Evolutionary conservation across 2,329 filamentous ascomycete genomes (phyloP).

Genomic region (Ramichloridium luteum): DNA sequence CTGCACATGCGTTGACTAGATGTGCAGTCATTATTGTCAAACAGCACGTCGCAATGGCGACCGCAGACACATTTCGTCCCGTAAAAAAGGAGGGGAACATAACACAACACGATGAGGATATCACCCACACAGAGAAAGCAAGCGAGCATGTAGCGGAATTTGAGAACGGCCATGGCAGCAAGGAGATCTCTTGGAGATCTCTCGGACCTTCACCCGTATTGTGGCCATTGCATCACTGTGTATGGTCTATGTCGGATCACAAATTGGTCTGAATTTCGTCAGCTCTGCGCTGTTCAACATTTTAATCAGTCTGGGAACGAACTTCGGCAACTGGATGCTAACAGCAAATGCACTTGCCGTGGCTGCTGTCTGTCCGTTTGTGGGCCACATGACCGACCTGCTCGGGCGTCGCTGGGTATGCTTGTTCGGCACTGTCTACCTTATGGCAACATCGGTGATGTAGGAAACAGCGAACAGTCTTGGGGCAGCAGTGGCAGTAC

Average conservation of each 20-base stretch:
- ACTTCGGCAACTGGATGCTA: slow-evolving; percentile 14
- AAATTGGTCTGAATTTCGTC: slow-evolving; percentile 16
- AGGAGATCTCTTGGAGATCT: background rate
- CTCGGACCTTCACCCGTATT: slow-evolving; percentile 14
- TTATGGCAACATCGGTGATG: slow-evolving; percentile 11
- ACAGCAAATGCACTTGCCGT: slow-evolving; percentile 15
- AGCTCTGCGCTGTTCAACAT: slow-evolving; percentile 11
- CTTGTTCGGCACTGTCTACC: slow-evolving; percentile 10
- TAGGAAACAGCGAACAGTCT: slow-evolving; percentile 11
- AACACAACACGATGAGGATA: too few species aligned
- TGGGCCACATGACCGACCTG: slow-evolving; percentile 15
- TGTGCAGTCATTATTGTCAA: too few species aligned
- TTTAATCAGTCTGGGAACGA: slow-evolving; percentile 9
- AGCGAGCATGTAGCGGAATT: too few species aligned
- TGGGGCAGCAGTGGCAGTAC: slow-evolving; percentile 10
- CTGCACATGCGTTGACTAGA: too few species aligned
- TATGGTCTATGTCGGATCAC: slow-evolving; percentile 14
- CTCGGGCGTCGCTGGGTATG: slow-evolving; percentile 12
- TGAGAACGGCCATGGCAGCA: background rate
- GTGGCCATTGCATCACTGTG: slow-evolving; percentile 13
- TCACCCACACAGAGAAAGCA: too few species aligned
- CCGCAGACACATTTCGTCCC: too few species aligned
- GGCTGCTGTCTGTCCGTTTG: slow-evolving; percentile 15
- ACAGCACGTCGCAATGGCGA: too few species aligned
- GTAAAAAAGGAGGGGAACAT: too few species aligned